A percentile compares a stretch with the other conserved stretches of the same genome.
phyloP scores from a whole-genome alignment of 495 filamentous ascomycete species.

The Lasiosphaeria ovina region DNA sequence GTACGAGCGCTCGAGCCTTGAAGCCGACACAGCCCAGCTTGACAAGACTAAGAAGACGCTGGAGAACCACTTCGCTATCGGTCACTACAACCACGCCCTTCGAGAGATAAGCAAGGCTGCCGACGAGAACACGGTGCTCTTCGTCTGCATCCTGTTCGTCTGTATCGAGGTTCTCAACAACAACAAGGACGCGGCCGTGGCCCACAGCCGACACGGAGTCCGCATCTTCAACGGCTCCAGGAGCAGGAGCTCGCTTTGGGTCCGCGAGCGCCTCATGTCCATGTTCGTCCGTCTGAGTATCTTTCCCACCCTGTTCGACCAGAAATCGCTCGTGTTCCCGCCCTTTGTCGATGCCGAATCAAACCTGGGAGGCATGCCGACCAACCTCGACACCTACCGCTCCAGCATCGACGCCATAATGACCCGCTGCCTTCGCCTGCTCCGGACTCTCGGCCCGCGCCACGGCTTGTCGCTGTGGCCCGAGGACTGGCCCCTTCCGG shows the following conservation, averaged over 20 bases:
- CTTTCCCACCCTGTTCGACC: constrained; percentile 36
- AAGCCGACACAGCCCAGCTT: constrained; percentile 20
- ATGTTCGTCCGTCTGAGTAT: constrained; percentile 36
- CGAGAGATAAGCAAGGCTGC: constrained; percentile 30
- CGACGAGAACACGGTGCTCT: constrained; percentile 39
- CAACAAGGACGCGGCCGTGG: constrained; percentile 40
- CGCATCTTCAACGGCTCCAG: constrained; percentile 25
- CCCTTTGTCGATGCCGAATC: constrained; percentile 9
- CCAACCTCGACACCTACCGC: constrained; percentile 22
- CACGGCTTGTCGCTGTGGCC: constrained; percentile 13
- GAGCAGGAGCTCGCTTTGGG: constrained; percentile 23
- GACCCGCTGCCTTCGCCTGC: constrained; percentile 24
- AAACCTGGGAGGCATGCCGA: constrained; percentile 7
- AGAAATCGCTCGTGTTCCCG: constrained; percentile 26
- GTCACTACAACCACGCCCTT: constrained; percentile 37
- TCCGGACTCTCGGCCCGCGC: constrained; percentile 27
- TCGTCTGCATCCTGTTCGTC: constrained; percentile 56
- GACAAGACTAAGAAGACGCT: constrained; percentile 10
- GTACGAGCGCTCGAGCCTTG: constrained; percentile 28
- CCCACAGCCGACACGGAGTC: constrained; percentile 41
- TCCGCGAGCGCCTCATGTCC: constrained; percentile 31
- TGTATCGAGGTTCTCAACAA: constrained; percentile 54
- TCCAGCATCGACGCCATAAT: constrained; percentile 30
- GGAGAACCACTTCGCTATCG: constrained; percentile 26
- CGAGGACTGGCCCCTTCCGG: not conserved